Base-by-base conservation (phyloP, 108 stramenopile species). In the Mediolabrus comicus region DNA sequence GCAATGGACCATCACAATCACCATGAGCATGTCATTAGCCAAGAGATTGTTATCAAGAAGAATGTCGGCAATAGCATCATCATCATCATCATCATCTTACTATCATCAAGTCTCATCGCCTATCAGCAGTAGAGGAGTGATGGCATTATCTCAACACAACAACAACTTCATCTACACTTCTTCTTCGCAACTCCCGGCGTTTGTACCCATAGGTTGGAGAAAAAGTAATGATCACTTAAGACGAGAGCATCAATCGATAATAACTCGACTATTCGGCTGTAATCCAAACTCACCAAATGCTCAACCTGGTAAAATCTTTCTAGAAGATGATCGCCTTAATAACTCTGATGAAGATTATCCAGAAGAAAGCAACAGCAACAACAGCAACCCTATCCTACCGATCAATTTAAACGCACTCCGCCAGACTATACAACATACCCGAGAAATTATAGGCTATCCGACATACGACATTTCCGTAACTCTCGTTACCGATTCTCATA, bases 401-500 rank as follows among this genome's bases (percentile, higher is more conserved):
- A 71, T 79, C 46, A 34, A 71, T 24, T 41, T 71, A 22, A 2
- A 39, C 19, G 65, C 70, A 17, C 70, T 79, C 55, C 70, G 57
- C 3, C 54, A 59, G 8, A 91, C 90, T 2, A 61, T 92, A 3
- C 19, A 63, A 9, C 32, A 36, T 11, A 88, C 86, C 3, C 79
- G 86, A 12, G 66, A 79, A 16, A 67, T 82, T 13, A 35, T 94
- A 9, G 88, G 85, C 8, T 89, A 92, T 64, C 75, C 84, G 17
- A 91, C 88, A 5, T 91, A 90, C 56, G 86, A 86, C 53, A 79
- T 94, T 4, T 80, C 85, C 10, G 39, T 91, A 24, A 29, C 83
- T 0, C 67, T 94, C 31, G 74, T 87, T 0, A 83, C 84, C 25
- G 90, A 91, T 29, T 80, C 86, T 10, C 80, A 88, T 55, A 94